Conservation (phyloP, 176 grass and related monocot genomes). For the Oryza coarctata region DNA sequence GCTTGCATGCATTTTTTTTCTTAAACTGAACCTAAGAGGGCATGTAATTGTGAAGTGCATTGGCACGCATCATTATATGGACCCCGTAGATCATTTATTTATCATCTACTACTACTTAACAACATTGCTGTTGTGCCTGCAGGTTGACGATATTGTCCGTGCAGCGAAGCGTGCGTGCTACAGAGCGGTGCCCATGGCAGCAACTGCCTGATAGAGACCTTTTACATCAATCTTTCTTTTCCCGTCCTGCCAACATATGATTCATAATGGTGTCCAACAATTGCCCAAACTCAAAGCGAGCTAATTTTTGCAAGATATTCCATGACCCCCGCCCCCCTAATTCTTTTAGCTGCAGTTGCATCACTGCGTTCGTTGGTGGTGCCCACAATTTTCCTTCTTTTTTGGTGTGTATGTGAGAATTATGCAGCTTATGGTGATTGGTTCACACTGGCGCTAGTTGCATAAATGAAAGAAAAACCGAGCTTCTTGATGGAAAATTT, state of each 20-base stretch:
- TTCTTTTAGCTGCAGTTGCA: conserved; percentile 19
- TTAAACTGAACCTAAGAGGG: not conserved
- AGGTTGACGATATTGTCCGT: conserved; percentile 94
- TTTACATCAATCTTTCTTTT: not conserved
- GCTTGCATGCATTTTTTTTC: not conserved
- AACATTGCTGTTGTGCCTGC: not conserved
- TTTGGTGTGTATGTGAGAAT: not conserved
- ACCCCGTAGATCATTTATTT: not conserved
- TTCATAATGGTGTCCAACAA: conserved; percentile 46
- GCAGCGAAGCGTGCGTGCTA: conserved; percentile 86
- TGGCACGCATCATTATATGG: too few species aligned
- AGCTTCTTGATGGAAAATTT: not conserved
- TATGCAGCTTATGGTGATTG: conserved; percentile 13
- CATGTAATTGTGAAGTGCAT: not conserved
- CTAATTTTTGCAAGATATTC: conserved; percentile 48
- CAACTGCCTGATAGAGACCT: conserved; percentile 53
- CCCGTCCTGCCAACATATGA: not conserved
- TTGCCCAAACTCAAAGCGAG: conserved; percentile 48
- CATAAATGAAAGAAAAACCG: not conserved
- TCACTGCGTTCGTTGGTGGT: conserved; percentile 21
- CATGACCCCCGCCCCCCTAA: not conserved
- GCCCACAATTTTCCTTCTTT: not conserved
- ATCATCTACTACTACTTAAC: not conserved
- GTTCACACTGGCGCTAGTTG: not conserved
- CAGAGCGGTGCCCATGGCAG: conserved; percentile 72